Percentiles rank a stretch among this genome's conserved stretches.
These are phyloP conservation scores for Aspergillus panamensis DNA, from an alignment of 495 filamentous ascomycete genomes.

Conservation along the genomic window DNA sequence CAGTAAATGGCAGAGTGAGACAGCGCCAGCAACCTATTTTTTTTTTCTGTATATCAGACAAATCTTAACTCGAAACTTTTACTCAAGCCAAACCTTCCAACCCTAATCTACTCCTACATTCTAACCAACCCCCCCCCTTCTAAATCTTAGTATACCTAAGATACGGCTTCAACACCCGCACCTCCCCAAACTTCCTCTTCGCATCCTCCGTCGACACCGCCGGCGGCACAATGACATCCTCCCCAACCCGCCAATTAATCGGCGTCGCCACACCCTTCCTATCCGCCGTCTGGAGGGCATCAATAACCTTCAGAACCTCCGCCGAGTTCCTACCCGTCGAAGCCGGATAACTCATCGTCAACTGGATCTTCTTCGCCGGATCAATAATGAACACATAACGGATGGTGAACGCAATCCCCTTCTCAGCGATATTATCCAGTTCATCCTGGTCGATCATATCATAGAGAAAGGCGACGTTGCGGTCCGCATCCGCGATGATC, in stretches of 20 bases:
- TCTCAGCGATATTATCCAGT: constrained; percentile 52
- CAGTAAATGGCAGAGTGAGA: no score
- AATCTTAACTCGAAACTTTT: no score
- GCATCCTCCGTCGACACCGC: constrained; percentile 60
- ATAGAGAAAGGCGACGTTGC: constrained; percentile 62
- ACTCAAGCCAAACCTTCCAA: no score
- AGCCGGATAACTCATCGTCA: constrained; percentile 67
- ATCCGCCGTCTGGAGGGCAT: constrained; percentile 62
- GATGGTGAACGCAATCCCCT: constrained; percentile 64
- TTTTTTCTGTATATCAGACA: no score
- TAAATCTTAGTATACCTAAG: constrained; percentile 27
- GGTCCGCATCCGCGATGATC: constrained; percentile 65
- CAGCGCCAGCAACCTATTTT: no score
- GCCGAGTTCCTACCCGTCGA: constrained; percentile 61
- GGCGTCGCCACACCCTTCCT: constrained; percentile 61
- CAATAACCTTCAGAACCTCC: constrained; percentile 64
- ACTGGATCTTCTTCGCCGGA: constrained; percentile 63
- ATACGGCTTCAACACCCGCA: constrained; percentile 63
- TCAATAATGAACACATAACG: constrained; percentile 69
- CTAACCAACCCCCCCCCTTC: background rate
- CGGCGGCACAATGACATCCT: constrained; percentile 67
- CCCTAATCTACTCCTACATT: background rate
- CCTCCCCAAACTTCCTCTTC: constrained; percentile 62
- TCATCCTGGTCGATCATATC: constrained; percentile 63
- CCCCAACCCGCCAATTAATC: constrained; percentile 60